Percentiles rank a stretch among this genome's conserved stretches.
Conservation (phyloP, 73 alveolate species). For the Durusdinium trenchii region DNA sequence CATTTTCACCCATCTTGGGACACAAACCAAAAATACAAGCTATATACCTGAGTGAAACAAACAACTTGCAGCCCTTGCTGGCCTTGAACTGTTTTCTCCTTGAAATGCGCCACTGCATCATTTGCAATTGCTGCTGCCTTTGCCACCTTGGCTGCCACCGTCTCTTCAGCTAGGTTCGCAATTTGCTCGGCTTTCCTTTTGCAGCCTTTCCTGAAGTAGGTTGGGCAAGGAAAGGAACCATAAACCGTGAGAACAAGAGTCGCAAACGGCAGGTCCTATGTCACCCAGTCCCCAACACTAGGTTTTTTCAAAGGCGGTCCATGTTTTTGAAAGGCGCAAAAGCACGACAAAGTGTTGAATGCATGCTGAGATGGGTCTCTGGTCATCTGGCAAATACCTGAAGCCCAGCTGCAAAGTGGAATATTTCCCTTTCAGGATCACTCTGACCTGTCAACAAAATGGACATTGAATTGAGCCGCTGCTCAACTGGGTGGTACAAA, state of each 20-base stretch:
- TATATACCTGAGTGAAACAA: no score
- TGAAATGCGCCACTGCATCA: not conserved
- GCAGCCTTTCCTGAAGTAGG: not conserved
- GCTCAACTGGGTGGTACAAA: not conserved
- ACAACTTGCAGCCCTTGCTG: not conserved
- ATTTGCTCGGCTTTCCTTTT: not conserved
- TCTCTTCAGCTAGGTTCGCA: not conserved
- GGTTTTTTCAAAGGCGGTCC: not conserved
- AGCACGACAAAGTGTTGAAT: not conserved
- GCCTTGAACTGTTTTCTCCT: not conserved
- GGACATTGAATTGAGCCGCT: not conserved
- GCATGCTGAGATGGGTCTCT: not conserved
- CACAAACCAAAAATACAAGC: no score
- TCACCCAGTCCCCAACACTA: not conserved
- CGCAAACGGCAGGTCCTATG: not conserved
- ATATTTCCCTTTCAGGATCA: conserved; percentile 8
- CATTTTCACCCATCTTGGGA: not conserved
- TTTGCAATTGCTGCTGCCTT: not conserved
- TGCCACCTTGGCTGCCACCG: not conserved
- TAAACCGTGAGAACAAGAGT: not conserved
- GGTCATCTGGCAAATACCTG: conserved; percentile 1
- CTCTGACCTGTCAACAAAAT: not conserved
- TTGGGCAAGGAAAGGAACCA: not conserved
- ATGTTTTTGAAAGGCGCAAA: not conserved
- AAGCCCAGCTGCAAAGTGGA: not conserved